Conservation (phyloP, 768 basidiomycete species). For the Suillus clintonianus region DNA sequence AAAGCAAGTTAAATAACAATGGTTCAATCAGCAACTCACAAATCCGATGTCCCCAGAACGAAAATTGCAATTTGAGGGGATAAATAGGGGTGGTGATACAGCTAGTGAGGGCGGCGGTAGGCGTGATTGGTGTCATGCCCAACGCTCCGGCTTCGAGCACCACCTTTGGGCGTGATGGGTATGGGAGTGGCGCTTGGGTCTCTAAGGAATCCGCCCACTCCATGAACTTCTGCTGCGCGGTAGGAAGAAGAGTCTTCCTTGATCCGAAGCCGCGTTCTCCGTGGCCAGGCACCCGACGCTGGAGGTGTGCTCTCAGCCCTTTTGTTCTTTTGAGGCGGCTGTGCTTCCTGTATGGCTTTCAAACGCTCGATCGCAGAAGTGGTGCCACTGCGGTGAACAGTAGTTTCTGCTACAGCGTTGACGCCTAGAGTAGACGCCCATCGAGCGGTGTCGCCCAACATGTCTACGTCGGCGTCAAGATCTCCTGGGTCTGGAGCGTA, state of each 20-base stretch:
- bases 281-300: conserved; percentile 24
- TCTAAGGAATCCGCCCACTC: conserved; percentile 24
- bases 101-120: conserved; percentile 17
- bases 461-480: conserved; percentile 20
- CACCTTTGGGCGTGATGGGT: conserved; percentile 19
- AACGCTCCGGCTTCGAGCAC: conserved; percentile 28
- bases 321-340: conserved; percentile 9
- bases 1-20: conserved; percentile 5
- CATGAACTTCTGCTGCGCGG: conserved; percentile 7
- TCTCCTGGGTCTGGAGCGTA: conserved; percentile 21
- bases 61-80: background rate
- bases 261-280: conserved; percentile 10
- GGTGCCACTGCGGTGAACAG: conserved; percentile 13
- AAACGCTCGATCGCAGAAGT: conserved; percentile 21
- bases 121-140: conserved; percentile 19
- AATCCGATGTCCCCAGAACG: background rate
- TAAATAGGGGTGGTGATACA: background rate
- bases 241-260: conserved; percentile 13
- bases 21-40: conserved; percentile 20
- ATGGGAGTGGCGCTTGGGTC: conserved; percentile 28
- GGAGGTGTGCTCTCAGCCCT: conserved; percentile 33
- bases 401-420: conserved; percentile 24
- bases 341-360: conserved; percentile 19
- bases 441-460: conserved; percentile 26
- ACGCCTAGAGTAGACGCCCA: conserved; percentile 24